Evolutionary conservation across 768 basidiomycete genomes (phyloP), one percentile per base, ranked within the genome.

Genomic region (Serendipita sp.): DNA sequence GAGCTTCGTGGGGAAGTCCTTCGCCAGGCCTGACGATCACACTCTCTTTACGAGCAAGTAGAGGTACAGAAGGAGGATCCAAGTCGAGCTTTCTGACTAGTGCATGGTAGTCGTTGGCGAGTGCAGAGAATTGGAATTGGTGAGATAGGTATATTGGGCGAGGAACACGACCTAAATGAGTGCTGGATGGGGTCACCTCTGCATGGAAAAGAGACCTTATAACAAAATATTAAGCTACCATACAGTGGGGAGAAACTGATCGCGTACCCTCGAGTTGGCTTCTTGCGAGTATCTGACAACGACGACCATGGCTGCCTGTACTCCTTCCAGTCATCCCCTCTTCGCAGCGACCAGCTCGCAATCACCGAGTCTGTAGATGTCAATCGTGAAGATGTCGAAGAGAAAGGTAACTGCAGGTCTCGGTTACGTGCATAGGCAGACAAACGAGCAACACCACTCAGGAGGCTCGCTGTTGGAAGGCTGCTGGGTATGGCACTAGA

Each of bases 131-230:
- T 10, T 84, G 78, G 71, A 95, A 90, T 66, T 94, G 90, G 68
- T 91, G 88, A 0, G 85, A 83, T 16, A 90, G 83, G 73, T 95
- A 95, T 35, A 96, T 79, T 0, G 88, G 79, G 0, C 84, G 80
- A 2, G 91, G 88, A 0, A 89, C 78, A 41, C 89, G 76, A 1
- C 73, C 76, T 0, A 79, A 76, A 0, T 84, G 82, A 3, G 74
- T 77, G 0, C 86, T 83, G 70, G 73, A 83, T 0, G 89, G 91
- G 58, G 87, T 86, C 3, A 95, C 80, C 71, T 96, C 93, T 0
- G 89, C 91, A 47, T 86, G 83, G 0, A 90, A 80, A 3, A 94
- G 79, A 30, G 45, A 24, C 64, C 28, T 45, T 32, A 45, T 45
- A 44, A n/a, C 63, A 3, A 2, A 35, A 10, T 35, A 47, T 18